Conservation (phyloP, 1,139 yeast genomes). For the Pneumocystis carinii region DNA sequence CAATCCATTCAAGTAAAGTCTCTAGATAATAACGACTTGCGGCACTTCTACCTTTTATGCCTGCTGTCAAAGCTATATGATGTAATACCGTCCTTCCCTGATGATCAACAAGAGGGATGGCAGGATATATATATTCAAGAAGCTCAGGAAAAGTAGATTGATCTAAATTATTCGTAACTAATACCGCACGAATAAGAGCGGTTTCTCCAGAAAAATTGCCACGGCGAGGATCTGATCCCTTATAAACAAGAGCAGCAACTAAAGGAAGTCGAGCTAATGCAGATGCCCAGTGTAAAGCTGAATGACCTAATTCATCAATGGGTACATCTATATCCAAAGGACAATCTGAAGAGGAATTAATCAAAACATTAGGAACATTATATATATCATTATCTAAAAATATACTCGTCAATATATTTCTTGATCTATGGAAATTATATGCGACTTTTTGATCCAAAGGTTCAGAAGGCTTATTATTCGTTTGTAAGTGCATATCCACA, state of each 20-base stretch:
- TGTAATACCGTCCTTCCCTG: conserved; percentile 78
- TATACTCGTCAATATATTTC: not conserved
- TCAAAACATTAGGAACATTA: not conserved
- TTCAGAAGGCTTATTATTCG: conserved; percentile 24
- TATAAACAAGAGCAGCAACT: conserved; percentile 55
- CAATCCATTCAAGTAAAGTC: conserved; percentile 68
- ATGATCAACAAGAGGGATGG: conserved; percentile 57
- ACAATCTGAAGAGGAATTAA: conserved; percentile 7
- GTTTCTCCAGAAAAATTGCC: conserved; percentile 84
- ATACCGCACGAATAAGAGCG: conserved; percentile 72
- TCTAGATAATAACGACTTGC: conserved; percentile 66
- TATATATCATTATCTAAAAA: not conserved
- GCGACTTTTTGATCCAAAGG: conserved; percentile 3
- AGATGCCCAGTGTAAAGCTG: conserved; percentile 93
- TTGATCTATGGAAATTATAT: not conserved
- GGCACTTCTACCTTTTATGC: conserved; percentile 51
- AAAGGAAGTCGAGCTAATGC: conserved; percentile 68
- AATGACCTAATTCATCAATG: conserved; percentile 84
- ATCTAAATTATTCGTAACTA: conserved; percentile 77
- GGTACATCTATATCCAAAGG: conserved; percentile 59
- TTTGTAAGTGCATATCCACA: not conserved
- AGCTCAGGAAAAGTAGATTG: conserved; percentile 57
- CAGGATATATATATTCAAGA: conserved; percentile 60
- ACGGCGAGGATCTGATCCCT: conserved; percentile 51
- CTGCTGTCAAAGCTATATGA: conserved; percentile 72